Base-by-base conservation (phyloP, 441 rosid species). In the Viola pubescens region DNA sequence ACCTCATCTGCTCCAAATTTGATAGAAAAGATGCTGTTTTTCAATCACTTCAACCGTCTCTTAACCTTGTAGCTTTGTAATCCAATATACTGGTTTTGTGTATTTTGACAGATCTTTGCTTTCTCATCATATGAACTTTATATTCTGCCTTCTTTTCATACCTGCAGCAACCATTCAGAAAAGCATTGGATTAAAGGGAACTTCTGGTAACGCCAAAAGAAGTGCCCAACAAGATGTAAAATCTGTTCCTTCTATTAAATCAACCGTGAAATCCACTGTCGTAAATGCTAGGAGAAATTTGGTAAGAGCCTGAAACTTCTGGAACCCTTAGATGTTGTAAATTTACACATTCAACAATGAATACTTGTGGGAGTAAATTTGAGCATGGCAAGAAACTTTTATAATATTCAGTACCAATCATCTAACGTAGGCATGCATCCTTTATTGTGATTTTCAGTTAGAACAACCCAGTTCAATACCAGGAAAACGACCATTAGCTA, bases 231-330 rank as follows among this genome's bases (percentile, higher is more conserved):
- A 58, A 61, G 76, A 74, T 64, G 66, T 74, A 75, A 75, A 71
- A 63, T 64, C 81, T 70, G 74, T 72, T 63, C 55, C 74, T 47
- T 57, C 70, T 64, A 71, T 72, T 67, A 82, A 74, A 68, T 48
- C 76, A 56, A 66, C 59, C 34, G 59, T 73, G 47, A 83, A 74
- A 75, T 65, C 90, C 54, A 75, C 77, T n/a, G 56, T 42, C 73
- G 81, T 59, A 60, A 86, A 67, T 58, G 73, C 77, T 58, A 78
- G 74, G 74, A 82, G 81, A 80, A 76, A 74, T 67, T 64, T 69
- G 89, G 92, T 89, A 64, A 84, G 84, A 58, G 67, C 40, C 65
- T 56, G 42, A 58, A 19, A 19, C 26, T 19, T 19, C 26, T 19
- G 26, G 19, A 58, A 64, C 55, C 45, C 55, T 12, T 55, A 4